Base-by-base conservation (phyloP, 306 rosid species). In the Glycine tomentella region DNA sequence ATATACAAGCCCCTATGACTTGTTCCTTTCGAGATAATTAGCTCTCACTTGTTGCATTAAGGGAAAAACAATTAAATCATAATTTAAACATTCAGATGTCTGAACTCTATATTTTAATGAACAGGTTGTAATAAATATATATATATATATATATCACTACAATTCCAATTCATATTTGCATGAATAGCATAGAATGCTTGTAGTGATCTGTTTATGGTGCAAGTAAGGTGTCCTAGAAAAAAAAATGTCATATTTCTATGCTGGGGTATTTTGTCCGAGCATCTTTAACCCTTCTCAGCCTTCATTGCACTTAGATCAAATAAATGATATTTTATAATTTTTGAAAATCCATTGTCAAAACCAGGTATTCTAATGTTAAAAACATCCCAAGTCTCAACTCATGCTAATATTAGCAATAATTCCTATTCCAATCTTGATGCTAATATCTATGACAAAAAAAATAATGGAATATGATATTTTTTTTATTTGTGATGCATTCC, bases 401-500 rank as follows among this genome's bases (percentile, higher is more conserved):
- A 40, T 65, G 25, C 50, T 38, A 64, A 36, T 14, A 14, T 40
- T 40, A 36, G 31, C 71, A 38, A 65, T 65, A 63, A 34, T 65
- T 36, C 49, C 48, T 71, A 33, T 59, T 80, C 53, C 16, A 31
- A 61, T 57, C 40, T 59, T 69, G 46, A 34, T 15, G 38, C 17
- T 49, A 52, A 64, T 7, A 17, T 52, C 9, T 58, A 4, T 74
- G 31, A 3, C 45, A 36, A 9, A 58, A 75, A 75, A 11, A 45
- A 44, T 15, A 7, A 11, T 11, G 13, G 34, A 58, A 13, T 13
- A 11, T 20, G 57, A 9, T 7, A 6, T 17, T 58, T 56, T 52
- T 36, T 36, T 20, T 55, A 49, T 40, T 50, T 77, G 55, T 57
- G 14, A 49, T 69, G 3, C 64, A 46, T 85, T 86, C 83, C 92